Base-by-base conservation (phyloP, 169 alveolate species). In the Eimeria sp. region DNA sequence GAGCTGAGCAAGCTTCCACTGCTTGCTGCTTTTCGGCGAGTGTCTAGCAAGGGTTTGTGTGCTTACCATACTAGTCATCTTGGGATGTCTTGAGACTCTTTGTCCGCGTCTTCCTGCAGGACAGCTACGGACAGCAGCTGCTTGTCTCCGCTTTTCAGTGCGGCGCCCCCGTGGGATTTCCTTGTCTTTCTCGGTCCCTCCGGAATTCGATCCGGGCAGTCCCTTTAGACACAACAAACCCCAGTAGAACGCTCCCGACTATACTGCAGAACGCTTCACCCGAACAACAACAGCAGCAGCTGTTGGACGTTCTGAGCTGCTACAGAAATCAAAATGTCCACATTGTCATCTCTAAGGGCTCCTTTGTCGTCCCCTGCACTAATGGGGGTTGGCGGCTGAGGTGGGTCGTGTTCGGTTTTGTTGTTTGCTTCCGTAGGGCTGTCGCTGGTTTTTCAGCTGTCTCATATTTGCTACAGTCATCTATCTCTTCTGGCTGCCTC, bases 321-420 rank as follows among this genome's bases (percentile, higher is more conserved):
- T 86, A 86, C 92, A 86, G 80, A 61, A 61, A 86, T 34, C 92
- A 86, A 49, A 86, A 86, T 70, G 92, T 86, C 25, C 92, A 86
- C 65, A 61, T 86, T 18, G 14, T 86, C 58, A 61, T 86, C 34
- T 47, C 92, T 5, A 30, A 82, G 7, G 63, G 92, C 49, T 54
- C 92, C 80, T 86, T 86, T 40, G 73, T 86, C 40, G 92, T 58
- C 57, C 92, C 92, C 80, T 18, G 61, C 61, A n/a, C 57, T 43
- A 86, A 86, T 70, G 92, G 92, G 76, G 92, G 92, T 27, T 86
- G 92, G 92, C 63, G 63, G 78, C 82, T 86, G 47, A 27, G 80
- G 92, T 86, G 54, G 16, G 92, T 34, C 80, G 3, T 45, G 87
- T 22, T 76, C 45, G 30, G 18, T 34, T 40, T 16, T 57, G 20